phyloP scores from a whole-genome alignment of 2,329 filamentous ascomycete genomes.

The Neonectria magnoliae region DNA sequence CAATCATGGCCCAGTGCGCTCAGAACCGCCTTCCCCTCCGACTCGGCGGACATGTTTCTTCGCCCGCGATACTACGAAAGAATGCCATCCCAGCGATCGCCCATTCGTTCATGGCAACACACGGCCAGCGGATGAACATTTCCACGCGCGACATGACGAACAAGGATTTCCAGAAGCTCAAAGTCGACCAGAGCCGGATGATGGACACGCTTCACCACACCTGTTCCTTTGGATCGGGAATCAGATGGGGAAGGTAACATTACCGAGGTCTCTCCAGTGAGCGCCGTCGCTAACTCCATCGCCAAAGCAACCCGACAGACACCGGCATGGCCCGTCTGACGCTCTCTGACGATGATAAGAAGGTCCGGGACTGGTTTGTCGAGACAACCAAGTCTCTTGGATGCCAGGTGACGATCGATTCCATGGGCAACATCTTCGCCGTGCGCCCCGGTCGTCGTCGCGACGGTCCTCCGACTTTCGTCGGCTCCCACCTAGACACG shows the following conservation, averaged over 20 bases:
- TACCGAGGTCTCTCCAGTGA: too few species aligned
- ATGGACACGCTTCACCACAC: constrained; percentile 40
- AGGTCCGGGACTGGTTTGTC: constrained; percentile 82
- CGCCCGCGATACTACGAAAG: background rate
- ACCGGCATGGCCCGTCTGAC: constrained; percentile 83
- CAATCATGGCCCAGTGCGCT: background rate
- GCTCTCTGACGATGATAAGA: constrained; percentile 78
- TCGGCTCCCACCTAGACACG: constrained; percentile 76
- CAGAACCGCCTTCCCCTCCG: background rate
- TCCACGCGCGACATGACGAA: constrained; percentile 36
- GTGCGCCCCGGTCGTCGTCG: constrained; percentile 68
- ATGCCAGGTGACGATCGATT: constrained; percentile 75
- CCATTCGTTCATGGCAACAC: background rate
- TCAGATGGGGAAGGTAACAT: constrained; percentile 36
- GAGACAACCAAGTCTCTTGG: constrained; percentile 70
- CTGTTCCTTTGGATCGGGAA: constrained; percentile 33
- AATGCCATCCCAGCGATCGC: background rate
- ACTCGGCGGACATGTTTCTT: background rate
- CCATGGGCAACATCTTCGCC: constrained; percentile 85
- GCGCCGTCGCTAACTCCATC: background rate
- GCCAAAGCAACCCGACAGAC: constrained; percentile 53
- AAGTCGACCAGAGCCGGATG: constrained; percentile 30
- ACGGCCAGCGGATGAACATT: constrained; percentile 22
- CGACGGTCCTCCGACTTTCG: constrained; percentile 69
- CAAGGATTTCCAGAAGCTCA: constrained; percentile 31